These are phyloP conservation scores for Furcasterigmium furcatum DNA, from an alignment of 2,329 filamentous ascomycete species.

Conservation along the genomic window DNA sequence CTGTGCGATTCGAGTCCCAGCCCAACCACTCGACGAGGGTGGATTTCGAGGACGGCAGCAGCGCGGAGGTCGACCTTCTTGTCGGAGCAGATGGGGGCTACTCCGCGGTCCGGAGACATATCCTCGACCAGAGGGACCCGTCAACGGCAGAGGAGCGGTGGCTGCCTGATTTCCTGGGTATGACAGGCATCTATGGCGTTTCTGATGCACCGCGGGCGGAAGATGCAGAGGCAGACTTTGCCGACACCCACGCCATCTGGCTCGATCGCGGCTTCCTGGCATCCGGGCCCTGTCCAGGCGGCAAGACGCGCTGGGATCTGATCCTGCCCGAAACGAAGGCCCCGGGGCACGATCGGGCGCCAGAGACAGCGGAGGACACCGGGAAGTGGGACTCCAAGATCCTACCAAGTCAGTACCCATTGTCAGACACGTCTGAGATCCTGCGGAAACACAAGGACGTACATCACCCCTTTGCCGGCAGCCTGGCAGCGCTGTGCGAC, in stretches of 20 bases:
- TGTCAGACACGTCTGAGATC: conserved; percentile 2
- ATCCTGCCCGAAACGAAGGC: conserved; percentile 15
- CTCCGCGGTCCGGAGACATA: conserved; percentile 14
- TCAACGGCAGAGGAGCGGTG: conserved; percentile 12
- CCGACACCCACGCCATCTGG: conserved; percentile 13
- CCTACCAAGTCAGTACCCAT: conserved; percentile 4
- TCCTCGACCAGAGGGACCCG: conserved; percentile 11
- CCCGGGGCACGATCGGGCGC: background rate
- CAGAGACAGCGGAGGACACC: background rate
- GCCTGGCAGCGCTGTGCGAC: conserved; percentile 12
- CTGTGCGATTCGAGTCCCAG: conserved; percentile 4
- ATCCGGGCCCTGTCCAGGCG: conserved; percentile 12
- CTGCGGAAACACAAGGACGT: conserved; percentile 4
- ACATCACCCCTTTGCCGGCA: conserved; percentile 16
- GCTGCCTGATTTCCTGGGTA: conserved; percentile 16
- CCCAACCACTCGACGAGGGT: background rate
- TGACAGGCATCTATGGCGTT: conserved; percentile 18
- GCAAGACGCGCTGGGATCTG: conserved; percentile 19
- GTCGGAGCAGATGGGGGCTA: conserved; percentile 18
- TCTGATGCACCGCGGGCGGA: conserved; percentile 6
- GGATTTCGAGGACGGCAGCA: conserved; percentile 2
- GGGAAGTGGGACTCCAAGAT: conserved; percentile 5
- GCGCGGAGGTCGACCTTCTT: conserved; percentile 13
- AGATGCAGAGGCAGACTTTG: conserved; percentile 5
- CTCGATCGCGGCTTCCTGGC: conserved; percentile 14